Percentiles rank a stretch among this genome's conserved stretches.
phyloP scores from a whole-genome alignment of 1,139 yeast species.

The Eremothecium sinecaudum region DNA sequence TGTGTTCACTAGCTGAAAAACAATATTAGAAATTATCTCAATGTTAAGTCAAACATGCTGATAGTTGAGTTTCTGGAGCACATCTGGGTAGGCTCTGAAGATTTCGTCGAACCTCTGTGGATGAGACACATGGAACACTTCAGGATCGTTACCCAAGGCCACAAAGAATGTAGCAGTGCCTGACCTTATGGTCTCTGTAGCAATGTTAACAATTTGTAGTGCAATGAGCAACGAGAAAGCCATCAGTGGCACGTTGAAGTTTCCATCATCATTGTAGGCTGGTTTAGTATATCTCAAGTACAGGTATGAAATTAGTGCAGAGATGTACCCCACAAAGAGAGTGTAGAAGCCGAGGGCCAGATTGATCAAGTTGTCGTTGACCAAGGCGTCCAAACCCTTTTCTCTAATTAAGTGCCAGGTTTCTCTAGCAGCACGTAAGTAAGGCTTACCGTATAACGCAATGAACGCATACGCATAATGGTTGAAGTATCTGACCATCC shows the following conservation, averaged over 20 bases:
- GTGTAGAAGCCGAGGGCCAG: conserved; percentile 68
- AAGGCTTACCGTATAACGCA: conserved; percentile 78
- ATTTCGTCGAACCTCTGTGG: conserved; percentile 68
- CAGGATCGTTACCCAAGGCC: conserved; percentile 82
- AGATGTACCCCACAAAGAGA: conserved; percentile 56
- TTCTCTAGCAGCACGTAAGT: conserved; percentile 66
- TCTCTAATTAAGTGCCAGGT: conserved; percentile 70
- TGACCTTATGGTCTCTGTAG: conserved; percentile 65
- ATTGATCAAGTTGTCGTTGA: conserved; percentile 75
- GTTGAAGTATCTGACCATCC: conserved; percentile 79
- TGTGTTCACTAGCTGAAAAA: no score
- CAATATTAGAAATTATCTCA: no score
- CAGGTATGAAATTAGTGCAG: conserved; percentile 61
- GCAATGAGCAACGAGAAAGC: conserved; percentile 72
- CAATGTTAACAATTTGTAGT: conserved; percentile 64
- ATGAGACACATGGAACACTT: conserved; percentile 66
- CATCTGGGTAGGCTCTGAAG: conserved; percentile 67
- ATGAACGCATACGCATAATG: conserved; percentile 84
- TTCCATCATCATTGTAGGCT: conserved; percentile 54
- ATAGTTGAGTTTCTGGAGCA: conserved; percentile 44
- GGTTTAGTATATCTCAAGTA: conserved; percentile 70
- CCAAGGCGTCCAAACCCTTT: conserved; percentile 79
- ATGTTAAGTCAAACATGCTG: conserved; percentile 24
- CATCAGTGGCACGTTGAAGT: conserved; percentile 65
- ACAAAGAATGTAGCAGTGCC: conserved; percentile 84